These are phyloP conservation scores for Priceomyces haplophilus DNA, from an alignment of 805 yeast genomes.

Conservation along the genomic window DNA sequence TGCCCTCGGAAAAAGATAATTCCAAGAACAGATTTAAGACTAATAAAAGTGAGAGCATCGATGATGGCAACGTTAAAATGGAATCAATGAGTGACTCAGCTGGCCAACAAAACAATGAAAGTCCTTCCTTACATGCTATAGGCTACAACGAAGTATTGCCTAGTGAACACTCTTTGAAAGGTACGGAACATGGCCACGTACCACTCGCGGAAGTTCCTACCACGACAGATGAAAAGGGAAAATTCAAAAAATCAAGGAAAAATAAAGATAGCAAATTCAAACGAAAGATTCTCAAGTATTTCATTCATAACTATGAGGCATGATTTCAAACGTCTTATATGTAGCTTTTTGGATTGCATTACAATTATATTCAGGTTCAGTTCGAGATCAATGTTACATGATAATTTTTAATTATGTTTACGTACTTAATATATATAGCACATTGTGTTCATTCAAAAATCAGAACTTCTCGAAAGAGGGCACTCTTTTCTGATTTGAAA, in stretches of 20 bases:
- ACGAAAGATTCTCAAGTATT: slow-evolving; percentile 27
- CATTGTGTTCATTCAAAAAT: slow-evolving; percentile 1
- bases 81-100: too few species aligned
- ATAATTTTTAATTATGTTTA: background rate
- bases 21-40: too few species aligned
- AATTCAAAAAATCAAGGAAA: slow-evolving; percentile 1
- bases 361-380: background rate
- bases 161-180: too few species aligned
- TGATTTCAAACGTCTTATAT: slow-evolving; percentile 1
- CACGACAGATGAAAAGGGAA: background rate
- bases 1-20: too few species aligned
- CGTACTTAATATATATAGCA: background rate
- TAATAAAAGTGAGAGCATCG: too few species aligned
- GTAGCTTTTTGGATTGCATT: background rate
- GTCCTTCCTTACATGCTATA: too few species aligned
- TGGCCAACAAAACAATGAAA: too few species aligned
- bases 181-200: background rate
- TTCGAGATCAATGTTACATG: background rate
- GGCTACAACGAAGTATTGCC: too few species aligned
- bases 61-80: too few species aligned
- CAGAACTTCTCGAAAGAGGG: slow-evolving; percentile 6
- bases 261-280: slow-evolving; percentile 17
- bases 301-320: slow-evolving; percentile 27
- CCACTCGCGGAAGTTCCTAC: background rate
- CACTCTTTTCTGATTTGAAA: slow-evolving; percentile 1